Conservation (phyloP, 2,329 filamentous ascomycete genomes). For the Pyrenophora teres region DNA sequence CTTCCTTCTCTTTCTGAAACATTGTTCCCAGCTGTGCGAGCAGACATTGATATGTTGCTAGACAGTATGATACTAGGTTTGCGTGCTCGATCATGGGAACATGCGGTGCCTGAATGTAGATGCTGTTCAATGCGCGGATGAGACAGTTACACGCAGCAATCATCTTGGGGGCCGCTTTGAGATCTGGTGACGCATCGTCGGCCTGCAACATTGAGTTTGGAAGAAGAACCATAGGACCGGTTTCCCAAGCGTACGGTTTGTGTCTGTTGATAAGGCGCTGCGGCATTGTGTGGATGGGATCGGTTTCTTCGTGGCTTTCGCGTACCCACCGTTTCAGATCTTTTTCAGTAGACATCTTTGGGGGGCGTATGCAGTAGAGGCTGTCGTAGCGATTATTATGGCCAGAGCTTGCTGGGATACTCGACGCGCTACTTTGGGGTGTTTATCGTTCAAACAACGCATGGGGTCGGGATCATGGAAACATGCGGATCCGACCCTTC, state of each 20-base stretch:
- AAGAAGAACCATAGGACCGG: constrained; percentile 19
- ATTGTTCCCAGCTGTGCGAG: constrained; percentile 53
- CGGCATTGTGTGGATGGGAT: background rate
- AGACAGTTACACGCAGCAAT: constrained; percentile 65
- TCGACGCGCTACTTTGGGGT: no score
- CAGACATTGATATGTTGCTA: constrained; percentile 64
- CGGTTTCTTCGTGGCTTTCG: background rate
- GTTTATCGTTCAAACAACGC: background rate
- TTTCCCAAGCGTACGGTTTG: constrained; percentile 16
- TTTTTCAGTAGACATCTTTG: background rate
- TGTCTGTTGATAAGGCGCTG: background rate
- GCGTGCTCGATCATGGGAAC: constrained; percentile 58
- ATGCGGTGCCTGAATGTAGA: constrained; percentile 63
- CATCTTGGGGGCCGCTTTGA: constrained; percentile 64
- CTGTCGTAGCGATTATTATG: background rate
- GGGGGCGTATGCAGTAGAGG: no score
- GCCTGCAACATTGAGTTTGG: constrained; percentile 12
- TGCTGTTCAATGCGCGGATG: constrained; percentile 67
- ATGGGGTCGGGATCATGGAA: background rate
- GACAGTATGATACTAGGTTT: constrained; percentile 63
- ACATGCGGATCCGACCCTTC: background rate
- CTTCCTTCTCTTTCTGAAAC: constrained; percentile 60
- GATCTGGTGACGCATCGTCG: constrained; percentile 52
- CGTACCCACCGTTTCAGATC: background rate
- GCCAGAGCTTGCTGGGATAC: background rate